Conservation (phyloP, 2,329 filamentous ascomycete genomes). For the Bipolaris oryzae region DNA sequence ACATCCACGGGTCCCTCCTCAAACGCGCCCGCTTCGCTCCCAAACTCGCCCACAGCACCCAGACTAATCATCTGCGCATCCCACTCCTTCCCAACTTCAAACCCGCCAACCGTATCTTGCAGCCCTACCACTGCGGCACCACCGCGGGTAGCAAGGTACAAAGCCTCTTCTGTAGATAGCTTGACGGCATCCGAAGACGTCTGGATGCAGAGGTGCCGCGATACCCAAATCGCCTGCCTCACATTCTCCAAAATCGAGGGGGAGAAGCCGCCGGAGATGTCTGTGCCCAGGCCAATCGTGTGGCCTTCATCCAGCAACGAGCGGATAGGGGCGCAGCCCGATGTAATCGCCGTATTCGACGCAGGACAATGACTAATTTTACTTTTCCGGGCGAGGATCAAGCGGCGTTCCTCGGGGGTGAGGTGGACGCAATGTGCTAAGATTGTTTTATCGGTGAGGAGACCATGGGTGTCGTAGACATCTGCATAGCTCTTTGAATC, state of each 20-base stretch:
- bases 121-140: conserved; percentile 83
- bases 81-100: conserved; percentile 86
- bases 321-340: conserved; percentile 77
- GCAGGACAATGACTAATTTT: conserved; percentile 87
- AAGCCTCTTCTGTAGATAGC: conserved; percentile 80
- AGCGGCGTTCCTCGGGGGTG: conserved; percentile 65
- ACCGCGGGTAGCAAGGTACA: conserved; percentile 87
- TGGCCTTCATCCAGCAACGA: conserved; percentile 75
- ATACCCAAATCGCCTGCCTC: conserved; percentile 79
- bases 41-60: conserved; percentile 48
- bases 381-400: conserved; percentile 66
- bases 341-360: conserved; percentile 82
- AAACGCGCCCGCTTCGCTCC: conserved; percentile 45
- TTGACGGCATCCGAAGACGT: conserved; percentile 57
- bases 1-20: conserved; percentile 76
- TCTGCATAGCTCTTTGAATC: conserved; percentile 67
- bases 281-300: conserved; percentile 84
- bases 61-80: conserved; percentile 85
- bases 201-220: conserved; percentile 70
- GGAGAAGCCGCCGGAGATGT: conserved; percentile 87
- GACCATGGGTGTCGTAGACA: conserved; percentile 75
- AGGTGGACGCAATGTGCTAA: conserved; percentile 87
- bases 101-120: conserved; percentile 73
- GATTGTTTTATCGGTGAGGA: conserved; percentile 76
- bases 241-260: conserved; percentile 82